These are phyloP conservation scores for Colletotrichum nymphaeae DNA, from an alignment of 2,329 filamentous ascomycete genomes.

Conservation along the genomic window DNA sequence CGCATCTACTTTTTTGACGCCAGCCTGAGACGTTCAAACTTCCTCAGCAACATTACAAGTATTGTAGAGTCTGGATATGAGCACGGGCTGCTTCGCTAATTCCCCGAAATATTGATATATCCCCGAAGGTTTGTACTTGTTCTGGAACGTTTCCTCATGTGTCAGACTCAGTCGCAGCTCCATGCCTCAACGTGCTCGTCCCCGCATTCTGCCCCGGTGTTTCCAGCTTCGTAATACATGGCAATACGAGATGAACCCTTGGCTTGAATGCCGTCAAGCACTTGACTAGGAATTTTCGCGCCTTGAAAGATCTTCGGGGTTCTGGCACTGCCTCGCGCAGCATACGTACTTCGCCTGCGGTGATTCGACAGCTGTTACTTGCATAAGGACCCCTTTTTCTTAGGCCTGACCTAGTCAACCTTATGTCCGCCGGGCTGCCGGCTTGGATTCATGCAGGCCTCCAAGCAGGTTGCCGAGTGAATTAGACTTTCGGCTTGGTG, in stretches of 20 bases:
- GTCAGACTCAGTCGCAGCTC: background rate
- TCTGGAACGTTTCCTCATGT: background rate
- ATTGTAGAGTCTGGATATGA: background rate
- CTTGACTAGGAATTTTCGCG: background rate
- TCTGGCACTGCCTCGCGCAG: background rate
- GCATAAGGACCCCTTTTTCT: background rate
- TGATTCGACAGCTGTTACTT: background rate
- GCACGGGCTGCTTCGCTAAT: too few species aligned
- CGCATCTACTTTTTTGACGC: too few species aligned
- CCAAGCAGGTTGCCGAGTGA: background rate
- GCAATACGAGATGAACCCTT: background rate
- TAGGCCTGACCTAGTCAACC: background rate
- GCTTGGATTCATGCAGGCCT: background rate
- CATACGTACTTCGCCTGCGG: background rate
- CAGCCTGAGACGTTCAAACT: background rate
- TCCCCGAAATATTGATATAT: background rate
- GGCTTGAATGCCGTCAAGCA: background rate
- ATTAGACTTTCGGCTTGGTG: conserved; percentile 24
- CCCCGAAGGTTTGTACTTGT: background rate
- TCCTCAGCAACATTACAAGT: background rate
- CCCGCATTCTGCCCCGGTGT: background rate
- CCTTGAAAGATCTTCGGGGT: background rate
- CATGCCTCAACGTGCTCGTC: too few species aligned
- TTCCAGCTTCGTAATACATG: background rate
- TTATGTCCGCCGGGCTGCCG: background rate